Conservation (phyloP, 805 yeast species). For the Naumovozyma dairenensis region DNA sequence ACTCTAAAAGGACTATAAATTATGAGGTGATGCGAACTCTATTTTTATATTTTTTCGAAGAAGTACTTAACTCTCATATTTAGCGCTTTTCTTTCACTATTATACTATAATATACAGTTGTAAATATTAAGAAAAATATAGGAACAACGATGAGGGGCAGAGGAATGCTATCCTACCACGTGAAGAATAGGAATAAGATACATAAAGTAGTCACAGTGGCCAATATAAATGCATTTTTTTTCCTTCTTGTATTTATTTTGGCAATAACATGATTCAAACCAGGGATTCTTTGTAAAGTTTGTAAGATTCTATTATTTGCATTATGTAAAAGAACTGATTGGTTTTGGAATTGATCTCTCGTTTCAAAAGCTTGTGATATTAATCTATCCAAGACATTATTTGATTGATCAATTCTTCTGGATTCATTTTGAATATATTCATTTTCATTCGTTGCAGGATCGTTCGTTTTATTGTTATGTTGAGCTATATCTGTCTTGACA, state of each 20-base stretch:
- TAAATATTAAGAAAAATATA: too few species aligned
- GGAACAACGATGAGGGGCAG: too few species aligned
- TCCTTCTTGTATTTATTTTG: constrained; percentile 79
- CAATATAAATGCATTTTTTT: constrained; percentile 77
- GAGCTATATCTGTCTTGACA: constrained; percentile 72
- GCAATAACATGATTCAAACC: constrained; percentile 69
- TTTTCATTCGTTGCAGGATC: constrained; percentile 36
- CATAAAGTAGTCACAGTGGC: constrained; percentile 66
- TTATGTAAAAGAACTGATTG: constrained; percentile 58
- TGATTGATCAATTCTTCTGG: constrained; percentile 60
- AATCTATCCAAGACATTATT: constrained; percentile 70
- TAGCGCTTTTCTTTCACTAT: too few species aligned
- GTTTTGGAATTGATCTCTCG: constrained; percentile 71
- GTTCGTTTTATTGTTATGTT: constrained; percentile 36
- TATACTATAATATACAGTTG: too few species aligned
- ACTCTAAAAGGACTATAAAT: too few species aligned
- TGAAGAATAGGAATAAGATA: constrained; percentile 55
- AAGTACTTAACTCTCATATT: too few species aligned
- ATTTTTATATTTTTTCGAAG: too few species aligned
- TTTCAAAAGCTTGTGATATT: constrained; percentile 76
- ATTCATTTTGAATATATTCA: constrained; percentile 71
- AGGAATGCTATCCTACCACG: too few species aligned
- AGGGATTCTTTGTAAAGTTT: constrained; percentile 61
- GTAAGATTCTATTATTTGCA: constrained; percentile 55
- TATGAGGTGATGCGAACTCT: too few species aligned